Evolutionary conservation across 495 filamentous ascomycete species (phyloP), one percentile per base, ranked within the genome.

Genomic region (Neurospora tetraspora): DNA sequence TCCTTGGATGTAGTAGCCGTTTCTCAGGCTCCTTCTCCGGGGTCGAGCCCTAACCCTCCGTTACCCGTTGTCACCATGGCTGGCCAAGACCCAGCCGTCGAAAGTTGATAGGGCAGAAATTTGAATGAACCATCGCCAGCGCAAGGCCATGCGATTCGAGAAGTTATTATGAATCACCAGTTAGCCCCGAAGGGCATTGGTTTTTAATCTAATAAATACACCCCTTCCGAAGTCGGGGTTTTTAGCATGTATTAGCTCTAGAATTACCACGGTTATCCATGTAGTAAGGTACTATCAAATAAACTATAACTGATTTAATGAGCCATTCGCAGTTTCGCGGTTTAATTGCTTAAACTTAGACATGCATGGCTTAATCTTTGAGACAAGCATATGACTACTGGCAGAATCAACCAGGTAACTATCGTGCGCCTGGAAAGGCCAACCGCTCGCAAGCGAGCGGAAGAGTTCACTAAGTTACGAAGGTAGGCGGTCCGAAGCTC

Each of bases 361-460:
- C 85, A 89, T 90, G 86, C 86, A 89, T 90, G 86, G 88, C 86
- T 89, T 89, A 90, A 89, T 89, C 85, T 89, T 89, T 90, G 85
- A 90, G 85, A 89, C 86, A 90, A 89, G 85, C 85, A 89, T 89
- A 89, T 89, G 83, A 89, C 86, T 89, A 89, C 86, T 89, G 84
- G 85, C 86, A 90, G 86, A 89, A 89, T 89, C 85, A 89, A 89
- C 86, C 86, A 89, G 85, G 83, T 90, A 89, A 84, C 85, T 87
- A 87, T 85, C 84, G 77, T 88, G 20, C 73, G 75, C 76, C 74
- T 43, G 69, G 34, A 39, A 68, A 73, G 75, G 78, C 78, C 76
- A 72, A 76, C 73, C 70, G 72, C 71, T 9, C 72, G 69, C 68
- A 4, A 27, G 53, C 39, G 72, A 45, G 59, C 69, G 69, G 73